Percentiles rank a stretch among this genome's conserved stretches.
These are phyloP conservation scores for Durotheca rogersii DNA, from an alignment of 495 filamentous ascomycete genomes.

Conservation along the genomic window DNA sequence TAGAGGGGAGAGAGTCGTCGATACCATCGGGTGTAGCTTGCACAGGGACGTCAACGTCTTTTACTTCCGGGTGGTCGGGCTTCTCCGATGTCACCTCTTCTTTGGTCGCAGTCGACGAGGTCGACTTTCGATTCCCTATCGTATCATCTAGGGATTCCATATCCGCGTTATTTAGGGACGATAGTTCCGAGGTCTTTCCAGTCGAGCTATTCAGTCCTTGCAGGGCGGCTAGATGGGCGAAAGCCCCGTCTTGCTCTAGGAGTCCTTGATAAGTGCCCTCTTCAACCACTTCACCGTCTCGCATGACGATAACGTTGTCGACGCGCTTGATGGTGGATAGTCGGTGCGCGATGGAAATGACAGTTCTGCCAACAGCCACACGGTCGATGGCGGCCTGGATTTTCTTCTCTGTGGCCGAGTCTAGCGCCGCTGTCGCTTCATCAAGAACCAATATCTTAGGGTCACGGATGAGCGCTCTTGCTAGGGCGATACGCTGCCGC, in stretches of 20 bases:
- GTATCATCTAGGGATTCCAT: conserved; percentile 9
- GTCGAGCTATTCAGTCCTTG: conserved; percentile 27
- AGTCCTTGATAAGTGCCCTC: conserved; percentile 37
- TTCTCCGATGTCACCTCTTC: conserved; percentile 8
- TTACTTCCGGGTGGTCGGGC: neutral
- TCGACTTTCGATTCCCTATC: neutral
- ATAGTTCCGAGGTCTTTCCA: conserved; percentile 10
- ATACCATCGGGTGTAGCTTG: neutral
- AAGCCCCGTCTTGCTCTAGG: conserved; percentile 42
- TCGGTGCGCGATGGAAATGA: conserved; percentile 48
- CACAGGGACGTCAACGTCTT: neutral
- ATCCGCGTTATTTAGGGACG: conserved; percentile 4
- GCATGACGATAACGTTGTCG: conserved; percentile 44
- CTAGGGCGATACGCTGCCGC: conserved; percentile 60
- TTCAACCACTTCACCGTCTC: conserved; percentile 40
- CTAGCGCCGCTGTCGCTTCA: conserved; percentile 51
- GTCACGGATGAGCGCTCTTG: conserved; percentile 46
- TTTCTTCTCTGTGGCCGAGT: conserved; percentile 34
- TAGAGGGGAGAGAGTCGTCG: conserved; percentile 1
- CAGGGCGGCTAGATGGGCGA: conserved; percentile 27
- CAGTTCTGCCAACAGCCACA: conserved; percentile 42
- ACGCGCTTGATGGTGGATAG: conserved; percentile 44
- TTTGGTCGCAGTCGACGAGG: neutral
- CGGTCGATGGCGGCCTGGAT: conserved; percentile 35
- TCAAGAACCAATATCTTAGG: conserved; percentile 52